Percentiles rank a stretch among this genome's conserved stretches.
Conservation (phyloP, 208 protist species). For the Sergeia podlipaevii region DNA sequence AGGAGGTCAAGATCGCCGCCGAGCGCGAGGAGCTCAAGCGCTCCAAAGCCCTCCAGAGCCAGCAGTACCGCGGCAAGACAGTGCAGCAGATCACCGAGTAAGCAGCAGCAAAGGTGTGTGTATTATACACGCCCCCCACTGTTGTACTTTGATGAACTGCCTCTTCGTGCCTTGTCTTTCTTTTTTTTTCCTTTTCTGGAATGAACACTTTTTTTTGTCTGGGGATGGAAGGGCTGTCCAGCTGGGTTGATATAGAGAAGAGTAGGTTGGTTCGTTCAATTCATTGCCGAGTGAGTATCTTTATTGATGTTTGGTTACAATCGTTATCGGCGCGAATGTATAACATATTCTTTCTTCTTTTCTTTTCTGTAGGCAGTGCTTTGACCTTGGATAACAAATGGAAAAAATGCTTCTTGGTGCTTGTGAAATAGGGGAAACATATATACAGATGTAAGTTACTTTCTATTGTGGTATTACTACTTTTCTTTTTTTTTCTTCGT, state of each 20-base stretch:
- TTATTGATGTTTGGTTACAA: too few relatives aligned
- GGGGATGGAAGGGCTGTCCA: not conserved
- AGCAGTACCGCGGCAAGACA: slow-evolving; percentile 73
- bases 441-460: too few relatives aligned
- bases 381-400: not conserved
- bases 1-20: slow-evolving; percentile 77
- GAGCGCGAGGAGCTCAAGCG: slow-evolving; percentile 79
- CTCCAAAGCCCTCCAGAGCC: slow-evolving; percentile 64
- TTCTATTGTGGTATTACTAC: too few relatives aligned
- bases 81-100: slow-evolving; percentile 75
- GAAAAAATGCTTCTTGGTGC: not conserved
- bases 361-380: slow-evolving; percentile 6
- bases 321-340: too few relatives aligned
- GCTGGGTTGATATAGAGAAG: not conserved
- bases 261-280: not conserved
- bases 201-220: not conserved
- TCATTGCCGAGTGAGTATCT: too few relatives aligned
- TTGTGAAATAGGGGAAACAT: too few relatives aligned
- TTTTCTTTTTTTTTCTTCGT: slow-evolving; percentile 4
- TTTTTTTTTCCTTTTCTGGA: slow-evolving; percentile 4
- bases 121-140: not conserved
- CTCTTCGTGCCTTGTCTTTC: too few relatives aligned
- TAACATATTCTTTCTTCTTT: slow-evolving; percentile 17
- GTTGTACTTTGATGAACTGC: too few relatives aligned
- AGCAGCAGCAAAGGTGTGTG: not conserved